Evolutionary conservation across 2,329 filamentous ascomycete genomes (phyloP).

Genomic region (Phaeosphaeria sp.): DNA sequence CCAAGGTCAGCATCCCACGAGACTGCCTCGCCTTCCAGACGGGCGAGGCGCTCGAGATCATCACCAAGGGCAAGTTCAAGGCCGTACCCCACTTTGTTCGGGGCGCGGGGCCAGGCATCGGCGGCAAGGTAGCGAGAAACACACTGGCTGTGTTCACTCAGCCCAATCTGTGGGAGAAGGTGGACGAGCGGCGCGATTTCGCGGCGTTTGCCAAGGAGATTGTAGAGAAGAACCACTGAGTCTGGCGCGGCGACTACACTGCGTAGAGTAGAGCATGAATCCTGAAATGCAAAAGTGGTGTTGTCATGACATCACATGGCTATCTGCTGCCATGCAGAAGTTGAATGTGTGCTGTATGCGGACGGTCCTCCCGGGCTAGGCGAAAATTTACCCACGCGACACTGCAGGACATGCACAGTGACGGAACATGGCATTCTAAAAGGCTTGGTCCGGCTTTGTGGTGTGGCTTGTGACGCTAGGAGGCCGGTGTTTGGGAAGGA

Average conservation of each 20-base stretch:
- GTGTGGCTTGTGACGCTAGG: slow-evolving; percentile 15
- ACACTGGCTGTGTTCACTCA: slow-evolving; percentile 97
- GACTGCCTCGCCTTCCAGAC: slow-evolving; percentile 97
- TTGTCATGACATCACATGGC: slow-evolving; percentile 17
- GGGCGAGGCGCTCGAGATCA: slow-evolving; percentile 87
- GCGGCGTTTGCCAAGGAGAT: slow-evolving; percentile 72
- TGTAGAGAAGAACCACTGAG: slow-evolving; percentile 55
- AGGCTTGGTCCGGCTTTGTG: slow-evolving; percentile 4
- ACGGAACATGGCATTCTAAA: slow-evolving; percentile 4
- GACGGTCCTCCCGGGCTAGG: neutral
- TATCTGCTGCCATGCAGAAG: slow-evolving; percentile 1
- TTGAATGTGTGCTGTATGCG: neutral
- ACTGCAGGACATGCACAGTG: slow-evolving; percentile 13
- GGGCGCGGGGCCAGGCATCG: slow-evolving; percentile 67
- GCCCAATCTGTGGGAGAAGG: slow-evolving; percentile 84
- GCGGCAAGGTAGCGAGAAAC: slow-evolving; percentile 64
- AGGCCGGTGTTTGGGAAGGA: neutral
- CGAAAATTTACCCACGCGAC: slow-evolving; percentile 11
- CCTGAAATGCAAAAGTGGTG: neutral
- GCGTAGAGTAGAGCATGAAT: neutral
- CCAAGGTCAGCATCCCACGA: slow-evolving; percentile 90
- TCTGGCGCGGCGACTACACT: neutral
- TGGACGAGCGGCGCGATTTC: slow-evolving; percentile 75
- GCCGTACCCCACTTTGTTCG: slow-evolving; percentile 96
- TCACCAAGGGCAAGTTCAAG: slow-evolving; percentile 89